A percentile compares a stretch with the other conserved stretches of the same genome.
phyloP scores from a whole-genome alignment of 179 eudicot species.

The Actinidia arguta region DNA sequence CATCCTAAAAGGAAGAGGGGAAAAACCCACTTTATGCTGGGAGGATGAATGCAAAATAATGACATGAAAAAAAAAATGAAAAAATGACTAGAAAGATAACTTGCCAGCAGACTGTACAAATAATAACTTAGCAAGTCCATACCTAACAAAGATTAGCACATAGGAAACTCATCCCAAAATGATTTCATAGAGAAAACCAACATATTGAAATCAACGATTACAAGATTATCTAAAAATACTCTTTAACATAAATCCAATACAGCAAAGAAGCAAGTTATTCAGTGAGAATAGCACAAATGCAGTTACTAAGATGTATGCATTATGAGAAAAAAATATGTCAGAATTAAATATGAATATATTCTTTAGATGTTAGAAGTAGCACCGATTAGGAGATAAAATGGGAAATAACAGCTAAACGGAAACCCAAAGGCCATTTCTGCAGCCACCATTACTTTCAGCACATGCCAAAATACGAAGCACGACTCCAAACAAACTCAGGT shows the following conservation, averaged over 20 bases:
- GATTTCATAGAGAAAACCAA: not conserved
- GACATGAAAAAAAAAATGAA: not conserved
- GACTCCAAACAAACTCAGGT: not conserved
- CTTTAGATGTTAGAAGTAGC: not conserved
- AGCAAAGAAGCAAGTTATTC: too few species aligned
- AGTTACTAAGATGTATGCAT: not conserved
- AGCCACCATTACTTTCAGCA: not conserved
- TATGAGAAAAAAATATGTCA: not conserved
- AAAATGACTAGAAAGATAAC: not conserved
- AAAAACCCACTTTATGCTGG: not conserved
- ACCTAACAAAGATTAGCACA: not conserved
- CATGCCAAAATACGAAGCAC: not conserved
- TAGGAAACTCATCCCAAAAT: not conserved
- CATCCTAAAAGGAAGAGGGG: slow-evolving; percentile 51
- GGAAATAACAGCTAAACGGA: too few species aligned
- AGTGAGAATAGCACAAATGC: too few species aligned
- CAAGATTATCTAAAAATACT: too few species aligned
- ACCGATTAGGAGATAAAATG: not conserved
- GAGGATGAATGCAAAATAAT: not conserved
- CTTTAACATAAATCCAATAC: too few species aligned
- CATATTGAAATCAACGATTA: not conserved
- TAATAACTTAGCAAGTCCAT: not conserved
- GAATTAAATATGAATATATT: not conserved
- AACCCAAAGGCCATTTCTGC: too few species aligned
- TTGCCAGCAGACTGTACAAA: not conserved